Conservation (phyloP, 345 rosid genomes). For the Melastoma malabathricum region DNA sequence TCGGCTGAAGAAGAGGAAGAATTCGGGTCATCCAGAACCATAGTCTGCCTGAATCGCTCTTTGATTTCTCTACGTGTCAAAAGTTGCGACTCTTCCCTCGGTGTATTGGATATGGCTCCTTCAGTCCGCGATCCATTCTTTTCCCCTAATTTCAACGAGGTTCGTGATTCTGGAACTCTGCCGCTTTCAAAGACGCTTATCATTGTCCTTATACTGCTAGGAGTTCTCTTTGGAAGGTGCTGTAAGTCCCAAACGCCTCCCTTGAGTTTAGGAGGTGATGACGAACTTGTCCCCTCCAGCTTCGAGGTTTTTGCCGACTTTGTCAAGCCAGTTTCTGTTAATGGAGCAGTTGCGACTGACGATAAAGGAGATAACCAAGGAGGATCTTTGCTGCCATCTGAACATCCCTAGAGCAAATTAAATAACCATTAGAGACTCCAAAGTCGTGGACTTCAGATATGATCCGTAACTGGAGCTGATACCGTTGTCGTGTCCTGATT, state of each 20-base stretch:
- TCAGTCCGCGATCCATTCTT: constrained; percentile 1
- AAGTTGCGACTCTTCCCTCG: constrained; percentile 6
- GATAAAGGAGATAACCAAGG: constrained; percentile 9
- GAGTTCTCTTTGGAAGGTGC: constrained; percentile 14
- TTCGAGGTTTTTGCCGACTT: constrained; percentile 7
- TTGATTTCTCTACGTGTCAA: neutral
- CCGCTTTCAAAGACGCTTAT: constrained; percentile 61
- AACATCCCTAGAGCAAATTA: constrained; percentile 23
- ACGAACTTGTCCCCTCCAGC: constrained; percentile 7
- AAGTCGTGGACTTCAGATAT: constrained; percentile 1
- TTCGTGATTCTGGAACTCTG: constrained; percentile 40
- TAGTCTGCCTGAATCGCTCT: constrained; percentile 2
- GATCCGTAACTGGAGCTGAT: constrained; percentile 33
- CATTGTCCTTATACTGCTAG: constrained; percentile 60
- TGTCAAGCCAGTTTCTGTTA: constrained; percentile 7
- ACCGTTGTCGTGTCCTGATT: constrained; percentile 11
- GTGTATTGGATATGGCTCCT: constrained; percentile 8
- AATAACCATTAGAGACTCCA: constrained; percentile 20
- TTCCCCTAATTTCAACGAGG: constrained; percentile 6
- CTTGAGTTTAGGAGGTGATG: constrained; percentile 5
- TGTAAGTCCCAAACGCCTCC: constrained; percentile 1
- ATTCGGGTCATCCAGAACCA: neutral
- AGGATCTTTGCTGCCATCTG: constrained; percentile 22
- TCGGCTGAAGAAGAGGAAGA: neutral
- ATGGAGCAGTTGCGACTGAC: constrained; percentile 3